Conservation (phyloP, 495 filamentous ascomycete species). For the Articulospora tetracladia region DNA sequence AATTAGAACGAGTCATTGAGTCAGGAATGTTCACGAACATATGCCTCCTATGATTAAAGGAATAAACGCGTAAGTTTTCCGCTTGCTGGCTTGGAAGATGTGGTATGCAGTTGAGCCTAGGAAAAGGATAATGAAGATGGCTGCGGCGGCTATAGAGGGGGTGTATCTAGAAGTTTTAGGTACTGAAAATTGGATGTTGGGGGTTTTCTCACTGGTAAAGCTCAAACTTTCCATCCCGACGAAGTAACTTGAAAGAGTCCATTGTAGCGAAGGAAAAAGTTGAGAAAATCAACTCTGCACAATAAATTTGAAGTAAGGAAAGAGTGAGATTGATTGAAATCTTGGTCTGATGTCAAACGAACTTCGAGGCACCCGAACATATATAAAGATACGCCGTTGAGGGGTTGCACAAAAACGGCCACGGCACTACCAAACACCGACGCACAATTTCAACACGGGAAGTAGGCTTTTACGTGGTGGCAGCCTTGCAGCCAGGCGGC, state of each 20-base stretch:
- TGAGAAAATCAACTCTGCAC: no score
- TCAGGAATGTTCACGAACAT: conserved; percentile 36
- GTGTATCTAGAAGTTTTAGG: conserved; percentile 33
- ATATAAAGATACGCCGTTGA: not conserved
- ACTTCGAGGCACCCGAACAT: no score
- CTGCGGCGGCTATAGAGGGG: conserved; percentile 44
- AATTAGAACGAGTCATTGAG: not conserved
- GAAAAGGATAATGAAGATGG: conserved; percentile 48
- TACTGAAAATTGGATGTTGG: no score
- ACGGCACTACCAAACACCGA: no score
- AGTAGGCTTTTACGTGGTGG: not conserved
- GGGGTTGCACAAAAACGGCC: no score
- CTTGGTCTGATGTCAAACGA: not conserved
- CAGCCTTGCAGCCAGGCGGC: not conserved
- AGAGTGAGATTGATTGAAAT: not conserved
- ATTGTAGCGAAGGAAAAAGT: not conserved
- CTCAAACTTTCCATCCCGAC: not conserved
- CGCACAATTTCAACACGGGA: no score
- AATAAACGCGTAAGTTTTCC: conserved; percentile 52
- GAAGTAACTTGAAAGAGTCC: not conserved
- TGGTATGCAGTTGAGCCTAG: conserved; percentile 41
- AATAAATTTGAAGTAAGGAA: not conserved
- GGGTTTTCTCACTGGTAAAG: not conserved
- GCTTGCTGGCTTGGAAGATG: conserved; percentile 39
- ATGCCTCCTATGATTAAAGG: conserved; percentile 53